phyloP scores from a whole-genome alignment of 176 grass and related monocot genomes.

The Avena insularis region DNA sequence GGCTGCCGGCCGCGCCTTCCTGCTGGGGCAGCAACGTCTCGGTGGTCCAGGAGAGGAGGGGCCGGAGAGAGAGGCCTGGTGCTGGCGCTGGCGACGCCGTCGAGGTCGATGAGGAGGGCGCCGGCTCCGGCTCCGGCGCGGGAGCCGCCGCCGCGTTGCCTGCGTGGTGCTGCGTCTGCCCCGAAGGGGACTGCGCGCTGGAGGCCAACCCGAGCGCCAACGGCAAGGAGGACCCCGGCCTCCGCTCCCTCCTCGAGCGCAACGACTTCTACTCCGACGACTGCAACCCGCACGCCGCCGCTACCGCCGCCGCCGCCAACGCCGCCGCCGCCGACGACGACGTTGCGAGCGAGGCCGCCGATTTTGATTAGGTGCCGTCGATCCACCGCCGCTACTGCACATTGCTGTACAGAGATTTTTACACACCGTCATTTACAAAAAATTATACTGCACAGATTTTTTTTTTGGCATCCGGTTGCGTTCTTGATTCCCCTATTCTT shows the following conservation, averaged over 20 bases:
- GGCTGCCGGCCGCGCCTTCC: slow-evolving; percentile 41
- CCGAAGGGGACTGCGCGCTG: slow-evolving; percentile 48
- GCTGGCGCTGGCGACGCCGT: neutral
- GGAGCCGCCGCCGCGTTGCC: neutral
- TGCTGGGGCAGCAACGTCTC: slow-evolving; percentile 52
- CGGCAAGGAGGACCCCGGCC: slow-evolving; percentile 53
- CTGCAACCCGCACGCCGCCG: slow-evolving; percentile 56
- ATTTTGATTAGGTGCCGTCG: slow-evolving; percentile 26
- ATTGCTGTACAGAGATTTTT: neutral
- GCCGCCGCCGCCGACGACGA: neutral
- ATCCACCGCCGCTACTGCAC: neutral
- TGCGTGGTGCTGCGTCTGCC: slow-evolving; percentile 57
- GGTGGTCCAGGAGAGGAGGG: slow-evolving; percentile 28
- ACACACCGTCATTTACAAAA: neutral
- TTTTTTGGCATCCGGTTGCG: neutral
- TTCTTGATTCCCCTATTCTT: neutral
- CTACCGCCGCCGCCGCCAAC: neutral
- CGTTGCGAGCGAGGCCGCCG: neutral
- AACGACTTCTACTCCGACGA: slow-evolving; percentile 64
- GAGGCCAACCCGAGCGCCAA: slow-evolving; percentile 58
- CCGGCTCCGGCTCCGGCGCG: neutral
- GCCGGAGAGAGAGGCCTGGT: slow-evolving; percentile 4
- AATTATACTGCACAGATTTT: slow-evolving; percentile 9
- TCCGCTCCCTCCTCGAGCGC: slow-evolving; percentile 50
- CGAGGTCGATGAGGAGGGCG: slow-evolving; percentile 10